Percentiles rank a stretch among this genome's conserved stretches.
Evolutionary conservation across 192 early-diverging fungal species (phyloP).

Genomic region (Podila minutissima): DNA sequence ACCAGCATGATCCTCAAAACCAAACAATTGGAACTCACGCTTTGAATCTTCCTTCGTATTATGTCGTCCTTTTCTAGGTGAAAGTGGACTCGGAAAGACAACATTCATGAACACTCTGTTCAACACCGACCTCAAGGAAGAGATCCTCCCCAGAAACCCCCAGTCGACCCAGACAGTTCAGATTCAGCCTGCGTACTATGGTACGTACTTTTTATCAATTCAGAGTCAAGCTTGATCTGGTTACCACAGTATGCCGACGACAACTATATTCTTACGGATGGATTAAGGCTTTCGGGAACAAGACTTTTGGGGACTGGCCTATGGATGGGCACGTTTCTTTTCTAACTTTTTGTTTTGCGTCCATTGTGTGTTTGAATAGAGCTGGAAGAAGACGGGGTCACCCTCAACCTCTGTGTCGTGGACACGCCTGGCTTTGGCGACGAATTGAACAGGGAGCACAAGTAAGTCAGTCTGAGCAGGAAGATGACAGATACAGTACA

Average conservation of each 20-base stretch:
- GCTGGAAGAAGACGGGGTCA: slow-evolving; percentile 92
- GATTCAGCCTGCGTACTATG: slow-evolving; percentile 85
- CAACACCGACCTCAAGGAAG: slow-evolving; percentile 91
- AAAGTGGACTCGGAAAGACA: slow-evolving; percentile 98
- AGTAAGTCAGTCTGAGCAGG: slow-evolving; percentile 63
- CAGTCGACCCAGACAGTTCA: slow-evolving; percentile 86
- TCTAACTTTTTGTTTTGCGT: neutral
- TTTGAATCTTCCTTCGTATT: slow-evolving; percentile 3
- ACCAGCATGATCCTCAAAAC: neutral
- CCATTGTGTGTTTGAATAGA: slow-evolving; percentile 57
- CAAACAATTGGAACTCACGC: neutral
- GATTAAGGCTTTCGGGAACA: too few species aligned
- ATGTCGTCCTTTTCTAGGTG: slow-evolving; percentile 66
- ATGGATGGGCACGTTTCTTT: neutral
- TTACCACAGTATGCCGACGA: too few species aligned
- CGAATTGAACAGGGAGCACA: slow-evolving; percentile 81
- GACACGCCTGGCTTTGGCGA: slow-evolving; percentile 92
- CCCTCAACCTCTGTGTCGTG: slow-evolving; percentile 90
- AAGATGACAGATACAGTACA: neutral
- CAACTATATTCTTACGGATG: too few species aligned
- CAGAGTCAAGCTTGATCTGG: too few species aligned
- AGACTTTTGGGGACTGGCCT: neutral
- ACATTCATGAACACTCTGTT: slow-evolving; percentile 99
- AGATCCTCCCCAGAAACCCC: slow-evolving; percentile 63
- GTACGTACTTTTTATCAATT: slow-evolving; percentile 42